Evolutionary conservation across 345 rosid genomes (phyloP).

Genomic region (Gynandropsis gynandra): DNA sequence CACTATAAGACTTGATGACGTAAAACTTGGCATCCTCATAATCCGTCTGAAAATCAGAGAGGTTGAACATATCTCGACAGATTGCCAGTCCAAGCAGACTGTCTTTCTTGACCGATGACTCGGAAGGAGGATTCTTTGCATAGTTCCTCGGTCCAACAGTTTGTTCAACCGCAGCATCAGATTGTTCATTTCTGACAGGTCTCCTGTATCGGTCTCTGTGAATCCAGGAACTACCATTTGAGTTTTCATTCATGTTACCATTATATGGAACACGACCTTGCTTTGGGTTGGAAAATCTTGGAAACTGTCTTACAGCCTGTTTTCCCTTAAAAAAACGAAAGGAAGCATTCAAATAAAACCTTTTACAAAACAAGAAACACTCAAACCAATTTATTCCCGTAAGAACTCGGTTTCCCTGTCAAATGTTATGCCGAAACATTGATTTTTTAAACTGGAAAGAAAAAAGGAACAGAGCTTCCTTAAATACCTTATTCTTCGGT

Average conservation of each 20-base stretch:
- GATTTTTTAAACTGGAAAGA: no score
- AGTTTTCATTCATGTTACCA: slow-evolving; percentile 31
- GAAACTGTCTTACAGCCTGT: slow-evolving; percentile 29
- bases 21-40: slow-evolving; percentile 52
- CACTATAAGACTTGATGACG: slow-evolving; percentile 72
- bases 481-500: slow-evolving; percentile 43
- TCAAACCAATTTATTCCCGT: not conserved
- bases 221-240: slow-evolving; percentile 39
- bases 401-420: no score
- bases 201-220: slow-evolving; percentile 36
- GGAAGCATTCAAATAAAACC: not conserved
- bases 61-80: slow-evolving; percentile 44
- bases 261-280: slow-evolving; percentile 28
- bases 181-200: slow-evolving; percentile 31
- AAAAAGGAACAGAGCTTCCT: no score
- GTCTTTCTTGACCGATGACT: slow-evolving; percentile 34
- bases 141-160: slow-evolving; percentile 62
- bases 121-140: slow-evolving; percentile 33
- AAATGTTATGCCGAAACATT: no score
- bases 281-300: slow-evolving; percentile 32
- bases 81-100: slow-evolving; percentile 25
- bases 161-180: slow-evolving; percentile 41
- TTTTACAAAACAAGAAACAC: slow-evolving; percentile 1
- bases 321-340: slow-evolving; percentile 36
- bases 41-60: slow-evolving; percentile 44